Evolutionary conservation across 768 basidiomycete species (phyloP).

Genomic region (Cystobasidium tubakii): DNA sequence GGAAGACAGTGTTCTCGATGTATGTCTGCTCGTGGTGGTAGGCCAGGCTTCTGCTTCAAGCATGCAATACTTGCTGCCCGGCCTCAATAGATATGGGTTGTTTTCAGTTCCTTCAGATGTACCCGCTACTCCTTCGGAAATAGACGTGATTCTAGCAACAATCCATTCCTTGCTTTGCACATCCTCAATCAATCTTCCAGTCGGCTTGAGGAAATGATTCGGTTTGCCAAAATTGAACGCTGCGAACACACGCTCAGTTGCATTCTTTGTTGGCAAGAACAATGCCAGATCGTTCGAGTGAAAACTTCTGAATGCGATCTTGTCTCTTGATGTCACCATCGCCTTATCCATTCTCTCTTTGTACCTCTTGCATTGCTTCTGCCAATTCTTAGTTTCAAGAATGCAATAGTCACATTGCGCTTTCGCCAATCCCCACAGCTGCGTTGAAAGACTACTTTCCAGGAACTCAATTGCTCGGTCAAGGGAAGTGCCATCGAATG

Average conservation of each 20-base stretch:
- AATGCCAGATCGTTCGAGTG: conserved; percentile 89
- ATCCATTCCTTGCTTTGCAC: conserved; percentile 89
- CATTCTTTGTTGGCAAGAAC: conserved; percentile 92
- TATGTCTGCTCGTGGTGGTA: background rate
- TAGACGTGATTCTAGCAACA: conserved; percentile 81
- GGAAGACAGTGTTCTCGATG: background rate
- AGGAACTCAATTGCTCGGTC: conserved; percentile 10
- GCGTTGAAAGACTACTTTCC: conserved; percentile 31
- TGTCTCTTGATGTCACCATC: conserved; percentile 58
- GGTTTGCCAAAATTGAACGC: conserved; percentile 96
- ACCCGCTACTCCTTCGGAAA: conserved; percentile 77
- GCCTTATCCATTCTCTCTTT: conserved; percentile 65
- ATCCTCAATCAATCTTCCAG: conserved; percentile 77
- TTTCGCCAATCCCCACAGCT: conserved; percentile 47
- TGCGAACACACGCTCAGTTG: conserved; percentile 89
- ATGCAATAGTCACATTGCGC: conserved; percentile 49
- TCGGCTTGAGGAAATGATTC: conserved; percentile 90
- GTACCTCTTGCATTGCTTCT: conserved; percentile 93
- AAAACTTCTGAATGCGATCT: conserved; percentile 90
- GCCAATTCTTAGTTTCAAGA: conserved; percentile 75
- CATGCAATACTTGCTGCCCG: conserved; percentile 88
- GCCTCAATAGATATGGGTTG: conserved; percentile 81
- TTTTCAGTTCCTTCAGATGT: conserved; percentile 75
- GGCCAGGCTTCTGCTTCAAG: conserved; percentile 77
- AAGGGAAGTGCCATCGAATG: conserved; percentile 11